Conservation (phyloP, 2,329 filamentous ascomycete species). For the Rhynchosporium agropyri region DNA sequence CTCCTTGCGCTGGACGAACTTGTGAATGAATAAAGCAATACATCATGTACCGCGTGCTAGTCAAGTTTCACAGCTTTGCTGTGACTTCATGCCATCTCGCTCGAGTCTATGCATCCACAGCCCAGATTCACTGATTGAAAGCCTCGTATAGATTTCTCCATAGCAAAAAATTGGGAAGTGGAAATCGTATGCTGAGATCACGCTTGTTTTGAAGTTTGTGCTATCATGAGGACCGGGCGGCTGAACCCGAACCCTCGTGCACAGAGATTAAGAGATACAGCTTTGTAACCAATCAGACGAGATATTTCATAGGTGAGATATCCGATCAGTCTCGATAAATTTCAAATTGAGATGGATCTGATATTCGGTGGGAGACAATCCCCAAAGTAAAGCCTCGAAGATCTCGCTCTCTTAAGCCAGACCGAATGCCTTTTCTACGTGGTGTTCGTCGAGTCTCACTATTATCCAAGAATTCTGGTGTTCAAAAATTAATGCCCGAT, state of each 20-base stretch:
- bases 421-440: not conserved
- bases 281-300: too few relatives aligned
- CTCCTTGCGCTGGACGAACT: not conserved
- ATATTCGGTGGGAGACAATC: too few relatives aligned
- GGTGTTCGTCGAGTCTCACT: not conserved
- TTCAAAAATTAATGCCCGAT: constrained; percentile 33
- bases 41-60: not conserved
- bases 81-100: not conserved
- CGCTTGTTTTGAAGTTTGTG: constrained; percentile 8
- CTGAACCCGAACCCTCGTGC: too few relatives aligned
- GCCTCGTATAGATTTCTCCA: not conserved
- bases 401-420: too few relatives aligned
- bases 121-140: not conserved
- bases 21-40: not conserved
- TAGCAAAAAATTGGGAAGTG: constrained; percentile 8
- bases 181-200: not conserved
- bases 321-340: too few relatives aligned
- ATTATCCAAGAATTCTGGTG: not conserved
- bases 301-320: too few relatives aligned
- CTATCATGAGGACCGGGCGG: not conserved
- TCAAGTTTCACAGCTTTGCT: not conserved
- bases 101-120: constrained; percentile 1
- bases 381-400: too few relatives aligned
- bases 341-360: too few relatives aligned
- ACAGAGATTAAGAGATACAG: too few relatives aligned